Percentiles rank a stretch among this genome's conserved stretches.
These are phyloP conservation scores for Botrytis byssoidea DNA, from an alignment of 2,329 filamentous ascomycete species.

Conservation along the genomic window DNA sequence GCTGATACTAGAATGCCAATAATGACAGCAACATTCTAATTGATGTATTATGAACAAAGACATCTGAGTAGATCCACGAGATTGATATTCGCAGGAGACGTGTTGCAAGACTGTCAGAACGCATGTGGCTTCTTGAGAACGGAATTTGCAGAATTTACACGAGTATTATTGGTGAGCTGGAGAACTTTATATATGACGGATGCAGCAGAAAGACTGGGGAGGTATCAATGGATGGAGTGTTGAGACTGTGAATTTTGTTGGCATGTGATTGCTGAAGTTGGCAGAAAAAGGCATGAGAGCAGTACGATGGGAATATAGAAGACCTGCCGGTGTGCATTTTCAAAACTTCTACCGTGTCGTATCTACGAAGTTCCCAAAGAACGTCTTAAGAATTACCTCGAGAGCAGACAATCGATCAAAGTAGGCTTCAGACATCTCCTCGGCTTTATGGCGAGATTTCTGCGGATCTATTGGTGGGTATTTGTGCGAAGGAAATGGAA, in stretches of 20 bases:
- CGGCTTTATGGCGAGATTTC: accelerated
- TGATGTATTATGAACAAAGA: background rate
- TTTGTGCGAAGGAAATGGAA: accelerated
- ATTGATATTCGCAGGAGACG: no score
- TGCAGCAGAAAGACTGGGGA: background rate
- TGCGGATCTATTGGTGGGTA: accelerated
- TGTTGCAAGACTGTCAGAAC: no score
- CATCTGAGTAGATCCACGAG: background rate
- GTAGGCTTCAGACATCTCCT: background rate
- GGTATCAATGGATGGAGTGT: accelerated
- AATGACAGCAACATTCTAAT: background rate
- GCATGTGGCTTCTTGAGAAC: no score
- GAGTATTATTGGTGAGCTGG: background rate
- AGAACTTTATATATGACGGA: background rate
- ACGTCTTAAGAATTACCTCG: accelerated
- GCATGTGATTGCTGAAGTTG: background rate
- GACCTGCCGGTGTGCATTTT: accelerated
- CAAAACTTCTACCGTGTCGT: background rate
- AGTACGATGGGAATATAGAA: background rate
- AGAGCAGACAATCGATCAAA: background rate
- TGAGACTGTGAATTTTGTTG: background rate
- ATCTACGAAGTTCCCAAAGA: background rate
- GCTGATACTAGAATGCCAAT: background rate
- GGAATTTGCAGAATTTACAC: background rate
- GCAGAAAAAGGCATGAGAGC: background rate